A percentile compares a stretch with the other conserved stretches of the same genome.
Conservation (phyloP, 768 basidiomycete genomes). For the Imleria badia region DNA sequence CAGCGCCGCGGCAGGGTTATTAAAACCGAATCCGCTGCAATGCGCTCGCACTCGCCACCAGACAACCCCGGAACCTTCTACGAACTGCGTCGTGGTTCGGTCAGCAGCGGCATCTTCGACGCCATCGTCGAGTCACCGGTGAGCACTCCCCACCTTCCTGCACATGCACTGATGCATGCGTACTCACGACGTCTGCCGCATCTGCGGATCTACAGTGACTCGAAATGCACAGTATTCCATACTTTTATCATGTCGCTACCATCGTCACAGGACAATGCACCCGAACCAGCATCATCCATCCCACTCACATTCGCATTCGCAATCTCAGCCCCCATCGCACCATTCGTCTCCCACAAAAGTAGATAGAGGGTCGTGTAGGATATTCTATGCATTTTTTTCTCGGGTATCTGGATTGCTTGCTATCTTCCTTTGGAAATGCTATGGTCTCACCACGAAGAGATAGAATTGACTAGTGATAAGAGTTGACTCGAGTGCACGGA, state of each 20-base stretch:
- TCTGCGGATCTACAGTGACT: constrained; percentile 45
- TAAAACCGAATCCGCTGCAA: constrained; percentile 8
- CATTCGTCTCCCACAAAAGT: too few species aligned
- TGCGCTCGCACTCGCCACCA: not conserved
- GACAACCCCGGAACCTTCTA: constrained; percentile 19
- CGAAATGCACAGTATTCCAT: too few species aligned
- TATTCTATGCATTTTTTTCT: too few species aligned
- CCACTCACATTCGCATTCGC: not conserved
- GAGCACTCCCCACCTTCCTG: not conserved
- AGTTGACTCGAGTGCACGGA: too few species aligned
- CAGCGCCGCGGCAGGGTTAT: not conserved
- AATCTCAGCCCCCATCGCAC: not conserved
- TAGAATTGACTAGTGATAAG: too few species aligned
- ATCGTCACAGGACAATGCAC: constrained; percentile 19
- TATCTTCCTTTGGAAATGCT: too few species aligned
- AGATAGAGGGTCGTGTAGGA: too few species aligned
- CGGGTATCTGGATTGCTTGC: too few species aligned
- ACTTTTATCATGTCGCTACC: constrained; percentile 32
- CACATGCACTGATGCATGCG: too few species aligned
- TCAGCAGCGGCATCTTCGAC: constrained; percentile 35
- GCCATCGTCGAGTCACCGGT: too few species aligned
- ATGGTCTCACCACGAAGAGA: too few species aligned
- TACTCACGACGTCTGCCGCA: too few species aligned
- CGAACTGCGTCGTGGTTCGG: constrained; percentile 33
- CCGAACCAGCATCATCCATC: not conserved